Conservation (phyloP, 169 alveolate genomes). For the Perkinsus olseni region DNA sequence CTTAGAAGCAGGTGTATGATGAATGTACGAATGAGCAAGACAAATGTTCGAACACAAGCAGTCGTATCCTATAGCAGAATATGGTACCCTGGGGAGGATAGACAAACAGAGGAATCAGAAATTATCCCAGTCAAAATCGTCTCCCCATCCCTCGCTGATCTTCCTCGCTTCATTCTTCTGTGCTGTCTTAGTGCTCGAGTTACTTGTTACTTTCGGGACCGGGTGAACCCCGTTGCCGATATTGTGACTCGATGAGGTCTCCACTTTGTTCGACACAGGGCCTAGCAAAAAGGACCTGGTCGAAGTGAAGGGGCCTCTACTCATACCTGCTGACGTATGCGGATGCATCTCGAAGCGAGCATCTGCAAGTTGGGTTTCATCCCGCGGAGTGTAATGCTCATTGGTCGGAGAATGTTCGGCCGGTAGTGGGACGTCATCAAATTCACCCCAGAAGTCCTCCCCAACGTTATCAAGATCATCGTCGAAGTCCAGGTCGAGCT, state of each 20-base stretch:
- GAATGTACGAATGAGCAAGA: no score
- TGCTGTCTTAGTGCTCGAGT: background rate
- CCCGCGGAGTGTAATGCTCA: background rate
- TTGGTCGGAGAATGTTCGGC: background rate
- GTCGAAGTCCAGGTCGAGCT: background rate
- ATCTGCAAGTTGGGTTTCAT: background rate
- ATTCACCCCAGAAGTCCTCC: background rate
- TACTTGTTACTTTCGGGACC: background rate
- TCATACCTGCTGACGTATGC: no score
- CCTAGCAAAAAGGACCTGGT: no score
- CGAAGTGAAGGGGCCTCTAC: no score
- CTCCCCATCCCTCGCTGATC: background rate
- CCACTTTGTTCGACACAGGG: no score
- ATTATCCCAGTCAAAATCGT: background rate
- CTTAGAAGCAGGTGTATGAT: no score
- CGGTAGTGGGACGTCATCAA: background rate
- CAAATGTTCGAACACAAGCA: no score
- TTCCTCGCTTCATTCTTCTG: background rate
- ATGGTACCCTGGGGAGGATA: no score
- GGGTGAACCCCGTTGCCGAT: background rate
- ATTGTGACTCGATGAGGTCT: no score
- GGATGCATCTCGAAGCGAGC: no score
- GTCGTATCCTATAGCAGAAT: no score
- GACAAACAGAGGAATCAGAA: background rate
- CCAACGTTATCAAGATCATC: background rate